Conservation (phyloP, 169 alveolate species). For the Prorocentrum cordatum region DNA sequence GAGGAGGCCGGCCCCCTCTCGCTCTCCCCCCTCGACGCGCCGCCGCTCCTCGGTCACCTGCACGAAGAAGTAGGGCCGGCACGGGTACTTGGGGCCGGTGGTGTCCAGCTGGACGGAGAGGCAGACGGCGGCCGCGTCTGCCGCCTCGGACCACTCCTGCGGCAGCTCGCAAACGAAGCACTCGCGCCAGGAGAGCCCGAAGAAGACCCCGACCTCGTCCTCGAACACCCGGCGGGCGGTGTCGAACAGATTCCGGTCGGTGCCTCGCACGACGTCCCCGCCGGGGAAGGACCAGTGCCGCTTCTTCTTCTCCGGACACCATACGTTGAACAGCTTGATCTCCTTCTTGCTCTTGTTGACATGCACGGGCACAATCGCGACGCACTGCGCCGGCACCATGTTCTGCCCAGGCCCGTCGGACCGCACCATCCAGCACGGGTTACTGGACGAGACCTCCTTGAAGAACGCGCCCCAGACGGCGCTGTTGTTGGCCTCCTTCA, state of each 20-base stretch:
- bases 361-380: conserved; percentile 16
- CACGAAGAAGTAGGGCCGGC: conserved; percentile 48
- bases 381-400: conserved; percentile 6
- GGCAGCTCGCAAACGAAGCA: background rate
- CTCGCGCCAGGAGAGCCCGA: background rate
- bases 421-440: conserved; percentile 39
- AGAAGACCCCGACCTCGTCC: background rate
- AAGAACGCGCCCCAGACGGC: conserved; percentile 56
- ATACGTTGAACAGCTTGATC: conserved; percentile 17
- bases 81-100: conserved; percentile 27
- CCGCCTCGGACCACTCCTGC: background rate
- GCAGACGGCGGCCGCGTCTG: background rate
- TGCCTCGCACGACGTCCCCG: conserved; percentile 32
- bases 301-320: conserved; percentile 56
- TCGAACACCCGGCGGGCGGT: conserved; percentile 35
- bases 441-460: no score
- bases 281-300: conserved; percentile 42
- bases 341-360: conserved; percentile 43
- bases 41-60: no score
- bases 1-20: no score
- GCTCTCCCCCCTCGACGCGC: no score
- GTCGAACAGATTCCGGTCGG: background rate
- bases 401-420: conserved; percentile 35
- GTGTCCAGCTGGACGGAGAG: background rate
- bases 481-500: conserved; percentile 50